Base-by-base conservation (phyloP, 2,329 filamentous ascomycete genomes). In the Pseudocercospora cruenta region DNA sequence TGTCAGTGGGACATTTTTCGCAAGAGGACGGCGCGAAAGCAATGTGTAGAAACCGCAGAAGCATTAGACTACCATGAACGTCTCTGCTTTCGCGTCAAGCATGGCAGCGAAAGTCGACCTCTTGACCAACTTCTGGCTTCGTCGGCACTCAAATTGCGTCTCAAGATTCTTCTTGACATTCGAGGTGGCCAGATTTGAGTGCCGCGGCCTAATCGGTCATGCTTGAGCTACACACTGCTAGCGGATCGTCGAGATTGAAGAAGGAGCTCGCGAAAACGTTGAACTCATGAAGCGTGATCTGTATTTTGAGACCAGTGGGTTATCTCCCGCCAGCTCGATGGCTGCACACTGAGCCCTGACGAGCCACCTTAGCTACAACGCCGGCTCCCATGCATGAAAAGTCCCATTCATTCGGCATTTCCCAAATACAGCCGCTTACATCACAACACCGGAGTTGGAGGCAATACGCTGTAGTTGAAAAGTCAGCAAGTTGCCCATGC, bases 401-500 rank as follows among this genome's bases (percentile, higher is more conserved):
- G 45, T 62, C 60, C 60, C 64, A 60, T 65, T 57, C 57, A 43
- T 45, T 62, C 28, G 21, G 43, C 55, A 55, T 64, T 62, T 65
- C 59, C 58, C 53, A 28, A 55, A 59, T 67, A 45, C 62, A 62
- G 47, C 51, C 58, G 60, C 65, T 96, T 92, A 99, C 95, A 99
- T 99, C 83, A 99, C 95, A 81, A 99, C 95, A 90, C 95, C 95
- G 71, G 94, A 97, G 92, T 99, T 99, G 89, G 90, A 93, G 84
- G 95, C 95, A 85, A 98, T 98, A 97, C 94, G 94, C 91, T 94
- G 74, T 58, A 64, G 60, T 43, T 14, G 22, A 65, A 63, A 58
- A 14, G 64, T 66, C 65, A 68, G 54, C 31, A n/a, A 26, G n/a
- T 16, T 28, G 58, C 47, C 39, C 43, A 33, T 51, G 36, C 19